Evolutionary conservation across 1,284 basidiomycete species (phyloP).

Genomic region (Ustilago loliicola): DNA sequence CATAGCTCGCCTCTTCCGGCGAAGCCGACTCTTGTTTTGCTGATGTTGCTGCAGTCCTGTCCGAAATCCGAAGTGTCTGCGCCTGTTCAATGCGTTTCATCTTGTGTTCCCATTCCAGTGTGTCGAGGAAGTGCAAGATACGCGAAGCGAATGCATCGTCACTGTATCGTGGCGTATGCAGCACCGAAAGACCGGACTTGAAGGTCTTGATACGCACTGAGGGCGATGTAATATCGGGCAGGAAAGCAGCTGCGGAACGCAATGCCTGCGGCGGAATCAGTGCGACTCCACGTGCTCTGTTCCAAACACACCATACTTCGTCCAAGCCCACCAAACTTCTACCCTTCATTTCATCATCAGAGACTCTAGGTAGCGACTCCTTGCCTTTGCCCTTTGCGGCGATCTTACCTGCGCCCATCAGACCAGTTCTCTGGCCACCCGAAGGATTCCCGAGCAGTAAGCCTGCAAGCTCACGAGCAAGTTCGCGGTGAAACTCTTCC

Average conservation of each 20-base stretch:
- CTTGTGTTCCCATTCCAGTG: slow-evolving; percentile 47
- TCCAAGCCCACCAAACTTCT: slow-evolving; percentile 82
- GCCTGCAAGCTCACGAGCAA: slow-evolving; percentile 84
- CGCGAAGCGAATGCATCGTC: slow-evolving; percentile 55
- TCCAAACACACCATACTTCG: slow-evolving; percentile 98
- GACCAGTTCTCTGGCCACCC: slow-evolving; percentile 65
- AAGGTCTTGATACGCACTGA: slow-evolving; percentile 80
- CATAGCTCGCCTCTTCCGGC: slow-evolving; percentile 33
- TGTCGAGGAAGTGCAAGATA: slow-evolving; percentile 50
- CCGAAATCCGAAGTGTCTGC: slow-evolving; percentile 33
- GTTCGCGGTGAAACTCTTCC: slow-evolving; percentile 81
- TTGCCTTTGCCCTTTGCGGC: slow-evolving; percentile 65
- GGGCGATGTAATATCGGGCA: slow-evolving; percentile 79
- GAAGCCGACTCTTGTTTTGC: not conserved
- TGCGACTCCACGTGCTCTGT: slow-evolving; percentile 88
- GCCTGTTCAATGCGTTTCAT: slow-evolving; percentile 48
- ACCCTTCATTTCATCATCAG: slow-evolving; percentile 29
- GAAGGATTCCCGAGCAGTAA: slow-evolving; percentile 76
- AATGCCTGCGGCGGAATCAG: slow-evolving; percentile 89
- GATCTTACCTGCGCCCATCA: slow-evolving; percentile 64
- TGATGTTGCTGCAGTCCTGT: not conserved
- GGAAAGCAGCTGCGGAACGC: slow-evolving; percentile 78
- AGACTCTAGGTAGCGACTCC: slow-evolving; percentile 21
- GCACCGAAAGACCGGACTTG: slow-evolving; percentile 80
- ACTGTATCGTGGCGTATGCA: slow-evolving; percentile 80